These are phyloP conservation scores for Dipteronia dyeriana DNA, from an alignment of 345 rosid genomes.

Conservation along the genomic window DNA sequence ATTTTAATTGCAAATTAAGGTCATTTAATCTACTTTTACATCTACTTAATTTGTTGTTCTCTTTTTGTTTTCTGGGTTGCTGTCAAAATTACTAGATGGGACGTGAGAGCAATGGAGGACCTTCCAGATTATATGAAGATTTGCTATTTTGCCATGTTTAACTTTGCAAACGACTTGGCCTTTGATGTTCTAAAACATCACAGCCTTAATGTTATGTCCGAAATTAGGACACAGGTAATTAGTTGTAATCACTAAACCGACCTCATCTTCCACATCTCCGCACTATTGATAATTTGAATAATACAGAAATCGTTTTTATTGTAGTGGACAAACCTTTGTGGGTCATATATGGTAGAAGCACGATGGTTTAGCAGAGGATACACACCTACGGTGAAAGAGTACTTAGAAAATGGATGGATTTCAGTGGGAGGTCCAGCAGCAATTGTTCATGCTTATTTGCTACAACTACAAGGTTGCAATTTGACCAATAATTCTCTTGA, in stretches of 20 bases:
- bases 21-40: too few relatives aligned
- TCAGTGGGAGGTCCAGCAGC: conserved; percentile 16
- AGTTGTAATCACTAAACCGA: background rate
- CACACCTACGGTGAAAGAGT: conserved; percentile 1
- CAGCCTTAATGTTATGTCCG: background rate
- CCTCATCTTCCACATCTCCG: too few relatives aligned
- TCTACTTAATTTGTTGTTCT: background rate
- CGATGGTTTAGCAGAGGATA: background rate
- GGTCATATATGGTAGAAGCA: conserved; percentile 14
- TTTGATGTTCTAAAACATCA: background rate
- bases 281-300: too few relatives aligned
- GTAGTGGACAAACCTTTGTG: conserved; percentile 13
- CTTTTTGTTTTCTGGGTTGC: background rate
- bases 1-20: too few relatives aligned
- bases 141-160: conserved; percentile 13
- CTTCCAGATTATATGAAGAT: conserved; percentile 12
- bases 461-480: background rate
- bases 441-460: conserved; percentile 1
- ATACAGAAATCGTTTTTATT: background rate
- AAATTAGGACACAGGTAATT: conserved; percentile 1
- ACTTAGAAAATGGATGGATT: conserved; percentile 8
- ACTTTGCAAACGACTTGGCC: background rate
- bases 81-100: conserved; percentile 3
- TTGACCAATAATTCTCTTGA: background rate
- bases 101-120: background rate